These are phyloP conservation scores for Boechera divaricarpa DNA, from an alignment of 345 rosid species.

Conservation along the genomic window DNA sequence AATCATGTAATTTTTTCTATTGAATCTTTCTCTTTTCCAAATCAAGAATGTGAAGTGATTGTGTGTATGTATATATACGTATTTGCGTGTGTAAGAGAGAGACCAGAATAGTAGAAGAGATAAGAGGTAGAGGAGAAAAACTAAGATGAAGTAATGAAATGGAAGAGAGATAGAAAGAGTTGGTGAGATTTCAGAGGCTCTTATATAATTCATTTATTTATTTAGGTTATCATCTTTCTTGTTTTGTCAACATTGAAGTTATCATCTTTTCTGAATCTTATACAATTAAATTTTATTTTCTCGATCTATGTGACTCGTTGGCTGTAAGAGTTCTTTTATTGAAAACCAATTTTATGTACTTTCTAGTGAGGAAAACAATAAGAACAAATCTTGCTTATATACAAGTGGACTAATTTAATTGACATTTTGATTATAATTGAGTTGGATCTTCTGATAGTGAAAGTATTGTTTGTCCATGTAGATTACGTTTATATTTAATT, in stretches of 20 bases:
- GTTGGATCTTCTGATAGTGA: slow-evolving; percentile 29
- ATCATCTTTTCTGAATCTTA: slow-evolving; percentile 18
- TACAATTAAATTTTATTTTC: neutral
- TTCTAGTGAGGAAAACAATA: slow-evolving; percentile 7
- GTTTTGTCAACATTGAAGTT: slow-evolving; percentile 14
- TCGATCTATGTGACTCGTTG: slow-evolving; percentile 43
- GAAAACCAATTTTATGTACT: slow-evolving; percentile 10
- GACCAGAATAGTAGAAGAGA: slow-evolving; percentile 17
- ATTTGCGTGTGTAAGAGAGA: slow-evolving; percentile 16
- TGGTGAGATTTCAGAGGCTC: slow-evolving; percentile 47
- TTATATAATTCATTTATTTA: slow-evolving; percentile 30
- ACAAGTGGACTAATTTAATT: slow-evolving; percentile 33
- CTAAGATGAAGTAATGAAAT: slow-evolving; percentile 33
- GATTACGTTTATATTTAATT: neutral
- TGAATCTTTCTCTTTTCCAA: slow-evolving; percentile 5
- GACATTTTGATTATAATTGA: neutral
- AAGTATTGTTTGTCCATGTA: slow-evolving; percentile 27
- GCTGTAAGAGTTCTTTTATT: slow-evolving; percentile 32
- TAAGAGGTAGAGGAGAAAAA: slow-evolving; percentile 37
- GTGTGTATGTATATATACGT: slow-evolving; percentile 30
- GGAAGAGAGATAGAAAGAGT: slow-evolving; percentile 33
- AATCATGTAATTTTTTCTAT: neutral
- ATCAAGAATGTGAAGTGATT: slow-evolving; percentile 5
- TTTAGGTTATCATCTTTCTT: slow-evolving; percentile 27
- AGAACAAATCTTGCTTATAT: neutral